Base-by-base conservation (phyloP, 2,329 filamentous ascomycete species). In the Microcyclospora tardicrescens region DNA sequence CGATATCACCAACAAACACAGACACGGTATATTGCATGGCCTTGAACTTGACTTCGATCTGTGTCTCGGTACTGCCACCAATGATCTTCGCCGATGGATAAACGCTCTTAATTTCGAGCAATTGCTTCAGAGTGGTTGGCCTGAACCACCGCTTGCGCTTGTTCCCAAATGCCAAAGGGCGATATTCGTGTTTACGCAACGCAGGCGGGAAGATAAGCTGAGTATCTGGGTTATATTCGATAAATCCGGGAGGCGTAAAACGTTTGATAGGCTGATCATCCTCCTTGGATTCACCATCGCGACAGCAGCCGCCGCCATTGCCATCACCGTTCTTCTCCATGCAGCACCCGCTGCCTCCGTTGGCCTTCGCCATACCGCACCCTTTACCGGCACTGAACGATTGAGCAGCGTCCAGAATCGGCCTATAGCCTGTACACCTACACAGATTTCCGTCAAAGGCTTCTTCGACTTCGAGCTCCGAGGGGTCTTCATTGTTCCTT, bases 21-120 rank as follows among this genome's bases (percentile, higher is more conserved):
- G 87, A 95, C 1, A 84, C 77, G 3, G 81, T 80, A 57, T 96
- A 96, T 51, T 86, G 75, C 68, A 94, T 75, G 1, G 81, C 85
- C 65, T 96, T 96, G 73, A 98, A 96, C 62, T 94, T 95, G 64
- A 93, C 83, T 63, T 98, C 91, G 43, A 98, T 96, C 61, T 96
- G 91, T 0, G 89, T 96, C 61, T 98, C 91, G 2, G 87, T 93
- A 58, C 86, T 94, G 44, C 91, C 91, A 36, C 86, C 89, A 44
- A 98, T 94, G 44, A 98, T 77, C 61, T 96, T 98, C 4, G 89
- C 85, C 16, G 79, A 77, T 0, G 89, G 89, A 49, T 85, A 80
- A 0, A 74, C 77, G 51, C 71, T 78, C 66, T 96, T 96, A 64
- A 98, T 94, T 56, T 94, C 81, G 12, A 96, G 71, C 12, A 98